Conservation (phyloP, 2,329 filamentous ascomycete species). For the Ilyonectria robusta region DNA sequence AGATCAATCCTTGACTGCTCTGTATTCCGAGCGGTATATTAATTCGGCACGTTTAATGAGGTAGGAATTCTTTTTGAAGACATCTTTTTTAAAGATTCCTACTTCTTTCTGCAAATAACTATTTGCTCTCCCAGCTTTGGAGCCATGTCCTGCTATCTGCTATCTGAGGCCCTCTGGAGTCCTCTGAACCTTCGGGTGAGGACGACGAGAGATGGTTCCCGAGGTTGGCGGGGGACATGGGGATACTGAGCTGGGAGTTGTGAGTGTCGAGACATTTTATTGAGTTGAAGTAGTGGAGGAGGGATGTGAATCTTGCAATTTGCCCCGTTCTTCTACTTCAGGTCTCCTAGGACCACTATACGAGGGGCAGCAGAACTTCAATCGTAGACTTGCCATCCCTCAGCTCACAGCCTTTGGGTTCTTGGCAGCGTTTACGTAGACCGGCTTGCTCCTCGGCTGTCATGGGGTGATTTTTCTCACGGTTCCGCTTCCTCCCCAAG, state of each 20-base stretch:
- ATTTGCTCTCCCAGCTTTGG: constrained; percentile 58
- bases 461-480: too few relatives aligned
- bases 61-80: constrained; percentile 43
- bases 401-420: too few relatives aligned
- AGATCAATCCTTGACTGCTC: constrained; percentile 80
- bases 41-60: constrained; percentile 53
- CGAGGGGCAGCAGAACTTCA: too few relatives aligned
- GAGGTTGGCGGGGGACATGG: constrained; percentile 45
- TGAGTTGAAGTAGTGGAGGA: neutral
- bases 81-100: constrained; percentile 49
- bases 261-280: constrained; percentile 59
- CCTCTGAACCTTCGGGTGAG: constrained; percentile 17
- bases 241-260: constrained; percentile 53
- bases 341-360: too few relatives aligned
- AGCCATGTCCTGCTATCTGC: constrained; percentile 56
- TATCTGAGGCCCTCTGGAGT: constrained; percentile 28
- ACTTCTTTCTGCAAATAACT: constrained; percentile 53
- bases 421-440: too few relatives aligned
- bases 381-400: too few relatives aligned
- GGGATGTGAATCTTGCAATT: too few relatives aligned
- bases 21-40: constrained; percentile 83
- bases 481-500: too few relatives aligned
- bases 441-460: too few relatives aligned
- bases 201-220: constrained; percentile 23
- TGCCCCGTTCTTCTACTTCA: too few relatives aligned